Conservation (phyloP, 2,329 filamentous ascomycete genomes). For the Colletotrichum agaves region DNA sequence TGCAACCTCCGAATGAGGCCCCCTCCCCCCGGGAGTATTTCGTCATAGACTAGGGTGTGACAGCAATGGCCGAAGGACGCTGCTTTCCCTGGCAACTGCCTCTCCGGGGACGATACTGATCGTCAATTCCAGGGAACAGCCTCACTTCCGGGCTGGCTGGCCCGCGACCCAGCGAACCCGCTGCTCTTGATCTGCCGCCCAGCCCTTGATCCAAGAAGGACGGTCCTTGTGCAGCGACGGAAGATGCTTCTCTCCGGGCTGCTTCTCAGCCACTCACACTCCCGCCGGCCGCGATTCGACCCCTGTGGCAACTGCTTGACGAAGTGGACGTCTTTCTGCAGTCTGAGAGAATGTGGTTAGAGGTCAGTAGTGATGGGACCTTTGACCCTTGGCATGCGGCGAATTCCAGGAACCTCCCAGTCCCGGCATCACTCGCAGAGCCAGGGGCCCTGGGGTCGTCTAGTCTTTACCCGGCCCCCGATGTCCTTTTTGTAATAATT, state of each 20-base stretch:
- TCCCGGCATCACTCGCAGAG: slow-evolving; percentile 26
- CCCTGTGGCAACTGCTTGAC: background rate
- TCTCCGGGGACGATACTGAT: background rate
- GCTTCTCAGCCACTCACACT: background rate
- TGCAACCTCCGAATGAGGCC: background rate
- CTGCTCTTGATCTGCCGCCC: background rate
- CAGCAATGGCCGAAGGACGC: slow-evolving; percentile 1
- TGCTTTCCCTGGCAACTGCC: background rate
- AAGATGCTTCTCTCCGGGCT: background rate
- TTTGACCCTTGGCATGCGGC: slow-evolving; percentile 13
- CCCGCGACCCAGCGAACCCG: background rate
- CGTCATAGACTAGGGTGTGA: slow-evolving; percentile 8
- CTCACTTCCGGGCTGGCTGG: background rate
- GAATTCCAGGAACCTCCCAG: slow-evolving; percentile 26
- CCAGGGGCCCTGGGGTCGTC: background rate
- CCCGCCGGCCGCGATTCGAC: background rate
- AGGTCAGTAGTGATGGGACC: slow-evolving; percentile 1
- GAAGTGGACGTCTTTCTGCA: background rate
- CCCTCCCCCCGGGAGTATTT: background rate
- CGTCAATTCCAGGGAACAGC: slow-evolving; percentile 23
- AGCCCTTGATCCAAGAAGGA: slow-evolving; percentile 16
- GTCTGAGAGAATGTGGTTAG: background rate
- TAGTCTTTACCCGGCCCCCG: background rate
- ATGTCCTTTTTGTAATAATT: background rate
- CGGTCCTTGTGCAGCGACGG: slow-evolving; percentile 6